These are phyloP conservation scores for Ceratobasidium sp. DNA, from an alignment of 1,284 basidiomycete species.

Conservation along the genomic window DNA sequence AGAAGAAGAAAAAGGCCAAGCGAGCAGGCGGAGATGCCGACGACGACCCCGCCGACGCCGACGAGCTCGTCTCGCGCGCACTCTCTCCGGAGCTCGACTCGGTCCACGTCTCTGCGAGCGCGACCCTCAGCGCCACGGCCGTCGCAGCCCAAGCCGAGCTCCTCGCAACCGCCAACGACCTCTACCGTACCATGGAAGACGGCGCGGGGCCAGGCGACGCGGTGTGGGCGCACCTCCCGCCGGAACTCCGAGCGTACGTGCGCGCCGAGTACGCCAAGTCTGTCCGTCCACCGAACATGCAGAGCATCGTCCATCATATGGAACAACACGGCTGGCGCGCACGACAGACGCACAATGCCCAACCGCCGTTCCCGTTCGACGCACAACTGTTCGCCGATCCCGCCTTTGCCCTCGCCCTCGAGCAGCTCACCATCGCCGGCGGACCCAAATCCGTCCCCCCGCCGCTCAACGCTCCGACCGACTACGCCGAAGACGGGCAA, in stretches of 20 bases:
- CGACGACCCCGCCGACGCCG: slow-evolving; percentile 52
- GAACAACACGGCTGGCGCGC: slow-evolving; percentile 40
- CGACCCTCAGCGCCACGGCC: slow-evolving; percentile 60
- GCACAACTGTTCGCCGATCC: slow-evolving; percentile 70
- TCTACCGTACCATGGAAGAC: slow-evolving; percentile 69
- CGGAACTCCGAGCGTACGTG: slow-evolving; percentile 39
- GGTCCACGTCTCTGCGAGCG: slow-evolving; percentile 65
- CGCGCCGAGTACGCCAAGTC: slow-evolving; percentile 44
- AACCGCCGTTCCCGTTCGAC: slow-evolving; percentile 72
- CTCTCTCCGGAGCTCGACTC: slow-evolving; percentile 65
- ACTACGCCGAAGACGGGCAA: slow-evolving; percentile 52
- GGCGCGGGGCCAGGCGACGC: slow-evolving; percentile 52
- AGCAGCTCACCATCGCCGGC: slow-evolving; percentile 65
- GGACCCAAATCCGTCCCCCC: slow-evolving; percentile 54
- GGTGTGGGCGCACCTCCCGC: slow-evolving; percentile 34
- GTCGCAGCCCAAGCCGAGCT: slow-evolving; percentile 67
- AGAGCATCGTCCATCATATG: slow-evolving; percentile 34
- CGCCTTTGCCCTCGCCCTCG: slow-evolving; percentile 66
- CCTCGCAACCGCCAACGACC: slow-evolving; percentile 67
- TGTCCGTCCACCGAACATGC: slow-evolving; percentile 33
- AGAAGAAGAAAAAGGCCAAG: slow-evolving; percentile 66
- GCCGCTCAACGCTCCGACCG: slow-evolving; percentile 47
- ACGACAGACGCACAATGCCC: slow-evolving; percentile 65
- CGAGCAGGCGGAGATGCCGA: slow-evolving; percentile 55
- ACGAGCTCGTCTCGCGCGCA: slow-evolving; percentile 32